phyloP scores from a whole-genome alignment of 2,329 filamentous ascomycete species.

The Colletotrichum incanum region DNA sequence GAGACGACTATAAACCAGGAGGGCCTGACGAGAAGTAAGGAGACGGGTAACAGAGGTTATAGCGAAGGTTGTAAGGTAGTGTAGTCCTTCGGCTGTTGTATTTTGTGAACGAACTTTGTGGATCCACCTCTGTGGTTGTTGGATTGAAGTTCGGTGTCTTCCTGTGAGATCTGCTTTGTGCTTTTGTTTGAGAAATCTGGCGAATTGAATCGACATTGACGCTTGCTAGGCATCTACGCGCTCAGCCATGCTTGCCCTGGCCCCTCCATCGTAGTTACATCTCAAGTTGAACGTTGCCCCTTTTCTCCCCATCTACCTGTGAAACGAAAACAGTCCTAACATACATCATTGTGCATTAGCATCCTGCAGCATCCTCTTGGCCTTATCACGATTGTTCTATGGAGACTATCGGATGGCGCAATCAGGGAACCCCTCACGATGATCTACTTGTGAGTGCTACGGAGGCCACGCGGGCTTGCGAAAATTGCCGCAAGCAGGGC shows the following conservation, averaged over 20 bases:
- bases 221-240: neutral
- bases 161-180: too few relatives aligned
- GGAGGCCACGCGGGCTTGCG: constrained; percentile 50
- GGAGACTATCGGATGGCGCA: neutral
- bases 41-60: too few relatives aligned
- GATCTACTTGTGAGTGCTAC: constrained; percentile 50
- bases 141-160: too few relatives aligned
- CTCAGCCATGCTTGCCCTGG: neutral
- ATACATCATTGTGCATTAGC: neutral
- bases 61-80: too few relatives aligned
- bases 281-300: neutral
- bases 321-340: neutral
- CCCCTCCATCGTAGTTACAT: neutral
- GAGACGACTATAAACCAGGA: too few relatives aligned
- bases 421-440: neutral
- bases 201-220: neutral
- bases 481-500: constrained; percentile 55
- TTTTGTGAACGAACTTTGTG: too few relatives aligned
- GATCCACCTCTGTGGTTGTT: too few relatives aligned
- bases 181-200: neutral
- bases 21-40: too few relatives aligned
- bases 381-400: neutral
- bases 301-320: neutral
- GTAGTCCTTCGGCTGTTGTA: too few relatives aligned
- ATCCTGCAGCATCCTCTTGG: neutral